Base-by-base conservation (phyloP, 768 basidiomycete genomes). In the Suillus clintonianus region DNA sequence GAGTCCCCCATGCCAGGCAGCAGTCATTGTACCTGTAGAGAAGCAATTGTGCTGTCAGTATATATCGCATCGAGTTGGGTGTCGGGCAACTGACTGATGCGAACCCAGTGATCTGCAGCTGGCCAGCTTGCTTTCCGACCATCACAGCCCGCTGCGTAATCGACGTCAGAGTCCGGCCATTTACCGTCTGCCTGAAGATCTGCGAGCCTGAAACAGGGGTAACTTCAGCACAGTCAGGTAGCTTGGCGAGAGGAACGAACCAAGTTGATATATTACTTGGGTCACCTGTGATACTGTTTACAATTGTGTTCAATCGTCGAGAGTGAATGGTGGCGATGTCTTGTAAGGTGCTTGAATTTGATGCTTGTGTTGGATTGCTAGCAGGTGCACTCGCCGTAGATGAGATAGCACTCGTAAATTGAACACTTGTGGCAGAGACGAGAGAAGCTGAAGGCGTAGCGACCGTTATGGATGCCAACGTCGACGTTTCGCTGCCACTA, bases 61-160 rank as follows among this genome's bases (percentile, higher is more conserved):
- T 37, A 22, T n/a, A 39, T 34, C 13, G 45, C 45, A n/a, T n/a
- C 4, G 39, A 36, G 59, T 53, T 58, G 43, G 36, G 10, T 30
- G 22, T 24, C 55, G 19, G 5, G 45, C 17, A 27, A 72, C 80
- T 50, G 65, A 86, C 86, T 72, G 43, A 85, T 79, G 42, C 85
- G 80, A 47, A 74, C 72, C 85, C 86, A 89, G 65, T 90, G 88
- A 2, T 65, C 71, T 71, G 85, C 79, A 14, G 88, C 88, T 10
- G 88, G 88, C 89, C 89, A 90, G 67, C 88, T 90, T 6, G 88
- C 89, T 13, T 84, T 79, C 61, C 81, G 82, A 7, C 86, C 89
- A 47, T 72, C 70, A 65, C 89, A 90, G 8, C 89, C 89, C 24
- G 85, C 79, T 0, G 85, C 81, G 67, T 89, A 89, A 68, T 90